phyloP scores from a whole-genome alignment of 2,329 filamentous ascomycete species.

The Neospermospora avenae region DNA sequence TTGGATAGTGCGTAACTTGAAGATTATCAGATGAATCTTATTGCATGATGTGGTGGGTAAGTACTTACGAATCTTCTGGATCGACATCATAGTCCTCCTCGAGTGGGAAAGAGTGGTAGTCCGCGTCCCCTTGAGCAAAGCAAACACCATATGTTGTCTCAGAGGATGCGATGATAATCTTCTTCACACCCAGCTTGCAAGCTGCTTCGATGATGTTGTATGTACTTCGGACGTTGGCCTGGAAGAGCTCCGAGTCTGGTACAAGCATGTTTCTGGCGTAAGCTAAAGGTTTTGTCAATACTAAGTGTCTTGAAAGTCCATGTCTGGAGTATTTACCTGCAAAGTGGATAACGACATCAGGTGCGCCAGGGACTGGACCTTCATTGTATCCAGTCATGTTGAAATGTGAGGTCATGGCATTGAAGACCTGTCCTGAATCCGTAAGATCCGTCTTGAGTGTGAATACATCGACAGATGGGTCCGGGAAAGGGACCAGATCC shows the following conservation, averaged over 20 bases:
- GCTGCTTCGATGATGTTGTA: slow-evolving; percentile 64
- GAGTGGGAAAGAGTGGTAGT: slow-evolving; percentile 56
- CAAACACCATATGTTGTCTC: slow-evolving; percentile 61
- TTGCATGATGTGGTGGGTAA: neutral
- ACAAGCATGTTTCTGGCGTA: slow-evolving; percentile 59
- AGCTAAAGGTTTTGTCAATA: slow-evolving; percentile 35
- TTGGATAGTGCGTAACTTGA: slow-evolving; percentile 55
- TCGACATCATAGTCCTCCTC: slow-evolving; percentile 54
- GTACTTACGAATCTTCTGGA: slow-evolving; percentile 42
- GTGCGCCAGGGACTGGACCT: slow-evolving; percentile 40
- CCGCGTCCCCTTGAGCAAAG: slow-evolving; percentile 54
- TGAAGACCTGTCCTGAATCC: slow-evolving; percentile 39
- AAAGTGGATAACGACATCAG: slow-evolving; percentile 58
- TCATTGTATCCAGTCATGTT: slow-evolving; percentile 43
- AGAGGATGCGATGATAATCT: slow-evolving; percentile 57
- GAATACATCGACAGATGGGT: slow-evolving; percentile 30
- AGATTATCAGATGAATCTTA: neutral
- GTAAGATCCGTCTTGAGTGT: slow-evolving; percentile 38
- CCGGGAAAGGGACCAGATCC: slow-evolving; percentile 35
- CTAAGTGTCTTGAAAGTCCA: neutral
- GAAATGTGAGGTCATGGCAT: slow-evolving; percentile 47
- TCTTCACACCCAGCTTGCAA: slow-evolving; percentile 57
- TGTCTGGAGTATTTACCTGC: slow-evolving; percentile 15
- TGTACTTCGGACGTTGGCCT: slow-evolving; percentile 50
- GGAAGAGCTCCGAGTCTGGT: slow-evolving; percentile 57